Evolutionary conservation across 2,329 filamentous ascomycete genomes (phyloP).

Genomic region (Zasmidium cellare): DNA sequence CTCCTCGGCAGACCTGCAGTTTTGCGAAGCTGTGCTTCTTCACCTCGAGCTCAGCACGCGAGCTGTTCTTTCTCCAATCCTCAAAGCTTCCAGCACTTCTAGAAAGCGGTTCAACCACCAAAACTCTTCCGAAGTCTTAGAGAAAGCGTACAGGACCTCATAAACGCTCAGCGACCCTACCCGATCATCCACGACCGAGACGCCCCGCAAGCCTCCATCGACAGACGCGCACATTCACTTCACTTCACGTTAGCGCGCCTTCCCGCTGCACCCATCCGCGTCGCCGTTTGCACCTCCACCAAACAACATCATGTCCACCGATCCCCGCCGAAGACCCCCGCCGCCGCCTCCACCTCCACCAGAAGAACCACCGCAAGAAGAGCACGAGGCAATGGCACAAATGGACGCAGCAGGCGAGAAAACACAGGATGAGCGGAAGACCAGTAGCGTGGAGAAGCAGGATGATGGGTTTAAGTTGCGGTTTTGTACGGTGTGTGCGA

Average conservation of each 20-base stretch:
- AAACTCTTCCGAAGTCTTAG: too few species aligned
- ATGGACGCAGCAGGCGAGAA: conserved; percentile 20
- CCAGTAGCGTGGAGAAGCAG: conserved; percentile 40
- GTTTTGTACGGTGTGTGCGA: conserved; percentile 98
- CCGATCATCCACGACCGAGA: too few species aligned
- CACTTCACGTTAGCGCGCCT: neutral
- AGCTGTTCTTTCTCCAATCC: too few species aligned
- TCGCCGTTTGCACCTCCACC: neutral
- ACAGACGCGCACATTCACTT: neutral
- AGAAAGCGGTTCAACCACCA: too few species aligned
- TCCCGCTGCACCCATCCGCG: neutral
- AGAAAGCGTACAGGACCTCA: too few species aligned
- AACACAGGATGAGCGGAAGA: conserved; percentile 25
- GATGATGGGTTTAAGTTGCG: conserved; percentile 76
- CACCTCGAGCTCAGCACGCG: too few species aligned
- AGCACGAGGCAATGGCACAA: conserved; percentile 30
- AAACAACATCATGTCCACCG: conserved; percentile 52
- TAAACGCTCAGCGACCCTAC: too few species aligned
- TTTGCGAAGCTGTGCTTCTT: too few species aligned
- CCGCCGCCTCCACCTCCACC: conserved; percentile 51
- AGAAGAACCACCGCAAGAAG: conserved; percentile 33
- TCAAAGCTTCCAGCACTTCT: too few species aligned
- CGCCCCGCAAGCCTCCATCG: neutral
- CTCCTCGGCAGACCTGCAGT: too few species aligned
- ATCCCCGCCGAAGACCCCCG: conserved; percentile 31